phyloP scores from a whole-genome alignment of 495 filamentous ascomycete species.

The Aspergillus funiculosus region DNA sequence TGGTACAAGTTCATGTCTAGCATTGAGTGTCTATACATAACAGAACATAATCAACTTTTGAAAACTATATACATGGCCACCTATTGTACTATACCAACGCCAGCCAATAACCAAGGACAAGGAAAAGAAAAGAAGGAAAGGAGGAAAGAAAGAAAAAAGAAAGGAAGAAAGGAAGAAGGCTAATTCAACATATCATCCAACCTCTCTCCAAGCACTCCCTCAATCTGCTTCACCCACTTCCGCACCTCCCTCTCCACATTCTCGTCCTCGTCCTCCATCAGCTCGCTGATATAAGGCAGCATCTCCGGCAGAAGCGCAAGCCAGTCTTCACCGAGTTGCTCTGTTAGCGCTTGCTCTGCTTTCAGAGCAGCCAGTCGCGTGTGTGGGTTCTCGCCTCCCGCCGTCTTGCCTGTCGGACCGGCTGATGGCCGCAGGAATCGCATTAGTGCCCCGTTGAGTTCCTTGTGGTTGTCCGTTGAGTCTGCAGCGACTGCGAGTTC shows the following conservation, averaged over 20 bases:
- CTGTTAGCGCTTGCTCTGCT: conserved; percentile 70
- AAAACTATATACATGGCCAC: too few relatives aligned
- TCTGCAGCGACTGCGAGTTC: conserved; percentile 72
- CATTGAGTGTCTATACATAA: too few relatives aligned
- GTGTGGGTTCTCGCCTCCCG: conserved; percentile 40
- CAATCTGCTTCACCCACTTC: conserved; percentile 81
- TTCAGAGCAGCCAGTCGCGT: conserved; percentile 70
- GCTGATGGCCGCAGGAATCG: conserved; percentile 67
- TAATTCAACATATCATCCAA: conserved; percentile 86
- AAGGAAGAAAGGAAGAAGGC: conserved; percentile 2
- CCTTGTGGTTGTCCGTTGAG: conserved; percentile 82
- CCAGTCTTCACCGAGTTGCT: conserved; percentile 85
- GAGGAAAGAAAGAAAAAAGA: not conserved
- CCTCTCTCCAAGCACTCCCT: conserved; percentile 78
- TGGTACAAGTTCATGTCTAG: too few relatives aligned
- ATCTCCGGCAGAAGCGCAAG: conserved; percentile 83
- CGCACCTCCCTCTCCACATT: conserved; percentile 79
- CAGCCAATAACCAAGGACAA: conserved; percentile 3
- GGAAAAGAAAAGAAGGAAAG: not conserved
- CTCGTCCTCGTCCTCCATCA: conserved; percentile 95
- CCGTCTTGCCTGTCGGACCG: conserved; percentile 51
- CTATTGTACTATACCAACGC: too few relatives aligned
- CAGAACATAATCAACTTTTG: too few relatives aligned
- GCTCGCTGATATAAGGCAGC: conserved; percentile 86
- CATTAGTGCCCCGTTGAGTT: conserved; percentile 70